Conservation (phyloP, 305 asterid species). For the Solanum aculeatissimum region DNA sequence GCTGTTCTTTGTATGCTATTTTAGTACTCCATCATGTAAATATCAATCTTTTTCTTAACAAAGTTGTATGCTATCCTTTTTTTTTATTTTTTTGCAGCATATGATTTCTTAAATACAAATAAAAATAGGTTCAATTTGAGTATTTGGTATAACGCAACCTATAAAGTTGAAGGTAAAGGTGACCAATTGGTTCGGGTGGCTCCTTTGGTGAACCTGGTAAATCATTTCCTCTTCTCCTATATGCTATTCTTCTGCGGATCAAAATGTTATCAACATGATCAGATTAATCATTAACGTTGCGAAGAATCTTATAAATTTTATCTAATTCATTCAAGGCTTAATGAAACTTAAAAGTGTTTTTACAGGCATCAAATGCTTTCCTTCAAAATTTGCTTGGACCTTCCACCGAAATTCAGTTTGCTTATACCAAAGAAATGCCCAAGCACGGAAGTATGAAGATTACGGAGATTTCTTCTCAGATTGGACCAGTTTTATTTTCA, state of each 20-base stretch:
- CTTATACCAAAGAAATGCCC: constrained; percentile 14
- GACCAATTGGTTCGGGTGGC: neutral
- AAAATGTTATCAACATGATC: neutral
- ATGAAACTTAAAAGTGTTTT: neutral
- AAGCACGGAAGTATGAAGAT: neutral
- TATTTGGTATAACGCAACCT: constrained; percentile 17
- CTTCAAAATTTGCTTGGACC: constrained; percentile 6
- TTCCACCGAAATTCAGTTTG: neutral
- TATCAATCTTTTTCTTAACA: neutral
- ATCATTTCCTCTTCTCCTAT: constrained; percentile 4
- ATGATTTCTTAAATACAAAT: constrained; percentile 16
- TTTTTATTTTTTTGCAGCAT: constrained; percentile 19
- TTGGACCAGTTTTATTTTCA: neutral
- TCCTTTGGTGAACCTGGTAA: constrained; percentile 16
- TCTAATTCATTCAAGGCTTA: neutral
- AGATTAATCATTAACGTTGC: neutral
- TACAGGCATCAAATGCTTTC: constrained; percentile 19
- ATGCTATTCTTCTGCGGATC: neutral
- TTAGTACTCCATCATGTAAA: neutral
- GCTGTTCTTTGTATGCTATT: neutral
- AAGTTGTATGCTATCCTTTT: neutral
- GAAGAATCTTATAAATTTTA: neutral
- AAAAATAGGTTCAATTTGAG: constrained; percentile 4
- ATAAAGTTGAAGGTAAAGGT: neutral
- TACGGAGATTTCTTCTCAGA: neutral